phyloP scores from a whole-genome alignment of 345 rosid species.

The Bretschneidera sinensis region DNA sequence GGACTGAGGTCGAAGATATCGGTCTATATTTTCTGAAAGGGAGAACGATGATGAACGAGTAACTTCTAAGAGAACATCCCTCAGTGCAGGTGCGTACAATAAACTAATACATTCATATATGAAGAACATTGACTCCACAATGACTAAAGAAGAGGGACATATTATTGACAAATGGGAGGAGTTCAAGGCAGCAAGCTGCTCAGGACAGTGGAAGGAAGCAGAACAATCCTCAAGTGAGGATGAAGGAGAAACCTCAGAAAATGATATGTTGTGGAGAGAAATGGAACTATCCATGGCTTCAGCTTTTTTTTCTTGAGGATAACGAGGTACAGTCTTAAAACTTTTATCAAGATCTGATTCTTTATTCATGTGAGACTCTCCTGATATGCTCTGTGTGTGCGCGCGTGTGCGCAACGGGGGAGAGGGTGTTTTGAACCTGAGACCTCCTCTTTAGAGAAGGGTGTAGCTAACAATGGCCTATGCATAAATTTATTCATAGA shows the following conservation, averaged over 20 bases:
- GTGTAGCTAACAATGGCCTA: too few relatives aligned
- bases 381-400: neutral
- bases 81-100: constrained; percentile 72
- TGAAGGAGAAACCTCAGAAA: constrained; percentile 65
- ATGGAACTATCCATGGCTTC: constrained; percentile 83
- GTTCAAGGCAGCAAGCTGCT: constrained; percentile 35
- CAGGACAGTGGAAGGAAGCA: constrained; percentile 21
- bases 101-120: constrained; percentile 67
- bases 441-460: too few relatives aligned
- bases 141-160: constrained; percentile 42
- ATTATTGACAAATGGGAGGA: constrained; percentile 70
- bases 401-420: too few relatives aligned
- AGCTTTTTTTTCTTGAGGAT: constrained; percentile 62
- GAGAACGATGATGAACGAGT: constrained; percentile 24
- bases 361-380: too few relatives aligned
- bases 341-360: neutral
- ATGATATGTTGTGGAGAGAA: constrained; percentile 82
- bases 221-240: constrained; percentile 35
- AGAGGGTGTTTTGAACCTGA: too few relatives aligned
- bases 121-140: constrained; percentile 65
- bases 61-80: constrained; percentile 36
- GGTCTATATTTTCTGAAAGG: constrained; percentile 16
- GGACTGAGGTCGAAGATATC: constrained; percentile 20
- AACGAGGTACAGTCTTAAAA: constrained; percentile 47
- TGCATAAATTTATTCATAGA: too few relatives aligned